Conservation (phyloP, 148 eudicot species). For the Rhododendron ferrugineum region DNA sequence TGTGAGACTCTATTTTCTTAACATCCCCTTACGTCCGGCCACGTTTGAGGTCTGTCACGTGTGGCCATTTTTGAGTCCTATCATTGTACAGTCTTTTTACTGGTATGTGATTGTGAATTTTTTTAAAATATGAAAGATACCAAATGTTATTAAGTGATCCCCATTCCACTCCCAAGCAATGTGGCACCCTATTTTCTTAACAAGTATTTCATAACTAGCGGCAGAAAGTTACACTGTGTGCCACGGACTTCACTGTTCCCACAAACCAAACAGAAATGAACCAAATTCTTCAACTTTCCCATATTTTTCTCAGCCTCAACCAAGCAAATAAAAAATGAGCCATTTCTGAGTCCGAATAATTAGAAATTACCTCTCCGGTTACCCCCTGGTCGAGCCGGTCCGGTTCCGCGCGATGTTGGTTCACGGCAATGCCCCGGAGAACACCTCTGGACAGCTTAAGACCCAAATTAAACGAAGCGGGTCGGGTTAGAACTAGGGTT, state of each 20-base stretch:
- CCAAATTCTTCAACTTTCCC: not conserved
- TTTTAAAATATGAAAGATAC: too few species aligned
- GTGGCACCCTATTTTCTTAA: too few species aligned
- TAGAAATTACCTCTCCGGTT: constrained; percentile 35
- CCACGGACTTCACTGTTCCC: not conserved
- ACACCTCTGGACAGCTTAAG: constrained; percentile 13
- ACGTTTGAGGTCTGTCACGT: too few species aligned
- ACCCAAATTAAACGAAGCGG: constrained; percentile 13
- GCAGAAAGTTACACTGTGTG: too few species aligned
- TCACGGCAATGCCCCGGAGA: constrained; percentile 13
- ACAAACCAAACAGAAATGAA: not conserved
- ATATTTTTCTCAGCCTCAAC: not conserved
- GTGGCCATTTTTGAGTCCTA: too few species aligned
- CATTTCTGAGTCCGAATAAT: not conserved
- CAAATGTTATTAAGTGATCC: too few species aligned
- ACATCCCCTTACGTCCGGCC: too few species aligned
- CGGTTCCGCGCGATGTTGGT: constrained; percentile 29
- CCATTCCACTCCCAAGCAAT: too few species aligned
- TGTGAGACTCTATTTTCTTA: too few species aligned
- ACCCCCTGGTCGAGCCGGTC: constrained; percentile 34
- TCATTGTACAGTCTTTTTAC: too few species aligned
- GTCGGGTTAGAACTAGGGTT: constrained; percentile 13
- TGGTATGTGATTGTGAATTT: too few species aligned
- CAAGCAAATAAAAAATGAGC: not conserved
- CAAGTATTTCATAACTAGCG: too few species aligned